Percentiles rank a stretch among this genome's conserved stretches.
These are phyloP conservation scores for Wickerhamomyces strasburgensis DNA, from an alignment of 805 yeast species.

Conservation along the genomic window DNA sequence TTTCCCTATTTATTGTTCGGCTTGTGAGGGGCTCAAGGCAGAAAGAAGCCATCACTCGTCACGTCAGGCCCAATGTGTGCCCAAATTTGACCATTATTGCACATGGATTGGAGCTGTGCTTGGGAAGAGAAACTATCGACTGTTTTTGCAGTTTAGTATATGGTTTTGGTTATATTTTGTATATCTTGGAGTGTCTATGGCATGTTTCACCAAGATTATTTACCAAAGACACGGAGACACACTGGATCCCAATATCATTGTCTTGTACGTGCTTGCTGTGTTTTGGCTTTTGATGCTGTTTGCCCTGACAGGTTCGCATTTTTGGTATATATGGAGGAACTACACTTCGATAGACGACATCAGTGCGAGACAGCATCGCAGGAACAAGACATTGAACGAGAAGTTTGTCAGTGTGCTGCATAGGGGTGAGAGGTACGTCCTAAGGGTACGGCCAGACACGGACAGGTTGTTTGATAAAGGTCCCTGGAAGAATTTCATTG, in stretches of 20 bases:
- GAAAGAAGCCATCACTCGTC: conserved; percentile 70
- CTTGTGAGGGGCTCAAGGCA: conserved; percentile 60
- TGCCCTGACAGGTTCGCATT: conserved; percentile 38
- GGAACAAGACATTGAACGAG: conserved; percentile 16
- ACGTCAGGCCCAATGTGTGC: conserved; percentile 51
- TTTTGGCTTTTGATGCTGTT: conserved; percentile 42
- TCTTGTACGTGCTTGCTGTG: conserved; percentile 39
- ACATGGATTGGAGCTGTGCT: conserved; percentile 69
- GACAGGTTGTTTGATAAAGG: conserved; percentile 21
- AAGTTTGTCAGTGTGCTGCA: conserved; percentile 27
- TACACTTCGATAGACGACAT: conserved; percentile 59
- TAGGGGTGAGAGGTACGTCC: conserved; percentile 37
- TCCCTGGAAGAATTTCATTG: conserved; percentile 22
- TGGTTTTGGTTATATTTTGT: conserved; percentile 35
- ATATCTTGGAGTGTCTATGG: conserved; percentile 34
- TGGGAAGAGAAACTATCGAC: conserved; percentile 60
- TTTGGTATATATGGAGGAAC: conserved; percentile 41
- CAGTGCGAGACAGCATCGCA: conserved; percentile 29
- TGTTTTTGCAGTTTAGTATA: conserved; percentile 50
- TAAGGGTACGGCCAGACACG: conserved; percentile 22
- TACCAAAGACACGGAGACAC: conserved; percentile 19
- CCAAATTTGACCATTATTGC: conserved; percentile 82
- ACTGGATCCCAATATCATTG: conserved; percentile 46
- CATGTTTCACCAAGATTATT: conserved; percentile 7
- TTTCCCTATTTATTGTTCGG: conserved; percentile 68